Evolutionary conservation across 495 filamentous ascomycete genomes (phyloP), one percentile per base, ranked within the genome.

Genomic region (Aspergillus carlsbadensis): DNA sequence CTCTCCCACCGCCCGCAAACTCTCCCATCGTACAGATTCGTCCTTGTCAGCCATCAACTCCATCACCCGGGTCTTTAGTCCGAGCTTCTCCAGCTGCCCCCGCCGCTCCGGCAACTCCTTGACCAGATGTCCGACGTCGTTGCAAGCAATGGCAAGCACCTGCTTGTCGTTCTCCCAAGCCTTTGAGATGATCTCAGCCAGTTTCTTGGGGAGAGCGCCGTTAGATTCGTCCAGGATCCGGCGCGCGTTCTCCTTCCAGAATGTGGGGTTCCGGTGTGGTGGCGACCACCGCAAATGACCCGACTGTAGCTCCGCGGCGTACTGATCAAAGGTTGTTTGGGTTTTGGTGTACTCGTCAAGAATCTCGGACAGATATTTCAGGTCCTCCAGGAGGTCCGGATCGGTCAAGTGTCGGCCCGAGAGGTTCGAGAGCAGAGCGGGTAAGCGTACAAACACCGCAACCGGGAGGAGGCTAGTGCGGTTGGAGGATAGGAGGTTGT

Each of bases 241-340:
- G 37, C 91, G 85, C n/a, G 95, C 90, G 61, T 98, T 96, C 57
- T 97, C 94, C 44, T 84, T 85, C 94, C 94, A 98, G 78, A 98
- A 98, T 15, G 83, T 81, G 15, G 84, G 78, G 73, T 89, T 92
- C 62, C 91, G 89, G 69, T 98, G 94, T 3, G 95, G 93, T 34
- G 94, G 95, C 8, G 89, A 93, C 94, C 94, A 98, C 63, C 91
- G 86, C 37, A 98, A 81, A 68, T 96, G 92, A 34, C 94, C 93
- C 5, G 89, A 85, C 46, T 89, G 83, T 33, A 98, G 77, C 73
- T 98, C 94, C 40, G 88, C 87, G 11, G 91, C 88, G 70, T 98
- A 98, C 67, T 96, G 87, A 71, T 96, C 93, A 61, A 98, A 95
- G 0, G 93, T 98, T 5, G 95, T 98, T 75, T 97, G 95, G 35